These are phyloP conservation scores for Trichocladium uniseriatum DNA, from an alignment of 495 filamentous ascomycete species.

Conservation along the genomic window DNA sequence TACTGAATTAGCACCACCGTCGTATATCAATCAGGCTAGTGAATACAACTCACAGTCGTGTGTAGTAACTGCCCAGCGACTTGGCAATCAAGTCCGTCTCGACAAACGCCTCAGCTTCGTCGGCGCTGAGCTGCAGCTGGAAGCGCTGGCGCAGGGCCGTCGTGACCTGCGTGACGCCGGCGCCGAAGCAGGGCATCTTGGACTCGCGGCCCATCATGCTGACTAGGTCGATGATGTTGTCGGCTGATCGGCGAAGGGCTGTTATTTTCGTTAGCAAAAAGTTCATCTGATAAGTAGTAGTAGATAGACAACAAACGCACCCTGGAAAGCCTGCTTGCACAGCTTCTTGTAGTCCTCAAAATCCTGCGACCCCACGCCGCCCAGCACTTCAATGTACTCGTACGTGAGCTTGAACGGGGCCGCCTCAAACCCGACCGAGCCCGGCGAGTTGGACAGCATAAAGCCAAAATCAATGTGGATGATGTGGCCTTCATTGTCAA, in stretches of 20 bases:
- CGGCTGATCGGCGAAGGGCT: slow-evolving; percentile 60
- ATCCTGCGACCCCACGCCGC: slow-evolving; percentile 50
- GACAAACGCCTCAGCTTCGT: slow-evolving; percentile 64
- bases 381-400: slow-evolving; percentile 68
- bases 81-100: slow-evolving; percentile 63
- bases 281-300: too few relatives aligned
- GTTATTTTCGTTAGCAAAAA: background rate
- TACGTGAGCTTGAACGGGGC: slow-evolving; percentile 72
- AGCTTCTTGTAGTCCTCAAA: slow-evolving; percentile 59
- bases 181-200: slow-evolving; percentile 67
- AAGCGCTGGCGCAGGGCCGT: slow-evolving; percentile 55
- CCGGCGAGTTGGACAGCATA: slow-evolving; percentile 72
- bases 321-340: slow-evolving; percentile 68
- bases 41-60: slow-evolving; percentile 50
- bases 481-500: slow-evolving; percentile 70
- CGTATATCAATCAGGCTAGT: background rate
- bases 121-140: slow-evolving; percentile 61
- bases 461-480: slow-evolving; percentile 80
- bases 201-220: slow-evolving; percentile 67
- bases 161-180: slow-evolving; percentile 52
- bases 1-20: background rate
- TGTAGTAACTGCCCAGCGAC: slow-evolving; percentile 67
- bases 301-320: too few relatives aligned
- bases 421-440: slow-evolving; percentile 66
- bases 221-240: slow-evolving; percentile 63